Conservation (phyloP, 2,329 filamentous ascomycete genomes). For the Alternaria solani region DNA sequence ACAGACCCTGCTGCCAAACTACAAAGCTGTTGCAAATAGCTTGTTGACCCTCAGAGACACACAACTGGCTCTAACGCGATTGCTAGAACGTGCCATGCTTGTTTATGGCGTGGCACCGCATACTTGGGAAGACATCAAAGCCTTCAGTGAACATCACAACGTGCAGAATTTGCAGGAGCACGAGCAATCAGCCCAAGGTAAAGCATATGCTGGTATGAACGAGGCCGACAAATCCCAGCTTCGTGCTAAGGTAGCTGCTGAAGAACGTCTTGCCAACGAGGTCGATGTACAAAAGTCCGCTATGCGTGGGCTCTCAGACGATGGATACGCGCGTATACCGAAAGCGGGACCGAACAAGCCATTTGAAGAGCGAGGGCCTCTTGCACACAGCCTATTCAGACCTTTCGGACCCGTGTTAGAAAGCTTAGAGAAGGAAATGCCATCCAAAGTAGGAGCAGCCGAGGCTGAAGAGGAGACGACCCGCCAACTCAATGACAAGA, state of each 20-base stretch:
- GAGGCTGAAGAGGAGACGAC: slow-evolving; percentile 16
- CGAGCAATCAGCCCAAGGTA: background rate
- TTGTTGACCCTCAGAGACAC: slow-evolving; percentile 42
- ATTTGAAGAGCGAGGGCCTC: slow-evolving; percentile 33
- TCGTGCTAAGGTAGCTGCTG: slow-evolving; percentile 23
- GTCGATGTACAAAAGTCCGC: slow-evolving; percentile 37
- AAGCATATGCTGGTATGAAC: background rate
- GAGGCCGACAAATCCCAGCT: slow-evolving; percentile 15
- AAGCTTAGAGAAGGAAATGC: slow-evolving; percentile 31
- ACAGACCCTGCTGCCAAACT: slow-evolving; percentile 20
- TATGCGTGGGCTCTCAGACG: slow-evolving; percentile 42
- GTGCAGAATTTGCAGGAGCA: background rate
- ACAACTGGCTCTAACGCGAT: slow-evolving; percentile 35
- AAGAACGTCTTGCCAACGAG: slow-evolving; percentile 37
- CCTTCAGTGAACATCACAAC: background rate
- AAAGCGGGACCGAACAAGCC: slow-evolving; percentile 20
- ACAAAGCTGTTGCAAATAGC: slow-evolving; percentile 33
- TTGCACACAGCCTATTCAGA: slow-evolving; percentile 43
- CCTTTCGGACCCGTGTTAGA: slow-evolving; percentile 40
- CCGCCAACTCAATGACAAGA: slow-evolving; percentile 26
- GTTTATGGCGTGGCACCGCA: slow-evolving; percentile 28
- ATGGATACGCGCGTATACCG: slow-evolving; percentile 31
- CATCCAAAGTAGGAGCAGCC: slow-evolving; percentile 12
- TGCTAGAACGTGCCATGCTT: slow-evolving; percentile 37
- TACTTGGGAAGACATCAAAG: slow-evolving; percentile 15